These are phyloP conservation scores for Flaveria bidentis DNA, from an alignment of 129 eudicot species.

Conservation along the genomic window DNA sequence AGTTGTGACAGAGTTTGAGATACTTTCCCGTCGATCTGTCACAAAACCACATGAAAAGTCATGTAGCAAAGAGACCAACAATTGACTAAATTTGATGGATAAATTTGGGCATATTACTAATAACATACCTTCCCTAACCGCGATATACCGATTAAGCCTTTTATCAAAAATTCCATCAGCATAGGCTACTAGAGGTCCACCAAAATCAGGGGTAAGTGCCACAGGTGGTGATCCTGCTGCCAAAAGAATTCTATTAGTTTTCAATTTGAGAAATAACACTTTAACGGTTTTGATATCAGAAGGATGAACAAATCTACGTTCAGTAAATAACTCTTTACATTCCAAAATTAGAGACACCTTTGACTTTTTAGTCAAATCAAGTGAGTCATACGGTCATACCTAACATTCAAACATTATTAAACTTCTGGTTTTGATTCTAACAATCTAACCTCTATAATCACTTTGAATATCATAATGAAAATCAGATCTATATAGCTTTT, in stretches of 20 bases:
- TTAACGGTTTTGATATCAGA: background rate
- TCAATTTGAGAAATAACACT: background rate
- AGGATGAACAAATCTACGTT: background rate
- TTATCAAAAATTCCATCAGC: constrained; percentile 54
- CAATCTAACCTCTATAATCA: background rate
- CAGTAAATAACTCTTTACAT: too few species aligned
- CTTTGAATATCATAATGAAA: background rate
- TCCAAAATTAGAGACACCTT: background rate
- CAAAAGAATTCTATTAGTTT: constrained; percentile 3
- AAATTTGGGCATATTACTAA: background rate
- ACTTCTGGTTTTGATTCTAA: background rate
- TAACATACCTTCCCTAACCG: constrained; percentile 42
- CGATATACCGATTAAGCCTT: constrained; percentile 35
- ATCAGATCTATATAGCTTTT: background rate
- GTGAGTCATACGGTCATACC: background rate
- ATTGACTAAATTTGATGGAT: background rate
- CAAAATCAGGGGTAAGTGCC: constrained; percentile 45
- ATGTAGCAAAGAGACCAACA: constrained; percentile 4
- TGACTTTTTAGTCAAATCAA: constrained; percentile 4
- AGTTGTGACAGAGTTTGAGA: constrained; percentile 39
- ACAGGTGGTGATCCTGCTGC: constrained; percentile 43
- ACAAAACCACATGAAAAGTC: constrained; percentile 6
- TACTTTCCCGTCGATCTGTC: constrained; percentile 42
- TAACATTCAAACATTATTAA: background rate
- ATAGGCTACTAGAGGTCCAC: constrained; percentile 44